Conservation (phyloP, 768 basidiomycete genomes). For the Myochromella boudieri region DNA sequence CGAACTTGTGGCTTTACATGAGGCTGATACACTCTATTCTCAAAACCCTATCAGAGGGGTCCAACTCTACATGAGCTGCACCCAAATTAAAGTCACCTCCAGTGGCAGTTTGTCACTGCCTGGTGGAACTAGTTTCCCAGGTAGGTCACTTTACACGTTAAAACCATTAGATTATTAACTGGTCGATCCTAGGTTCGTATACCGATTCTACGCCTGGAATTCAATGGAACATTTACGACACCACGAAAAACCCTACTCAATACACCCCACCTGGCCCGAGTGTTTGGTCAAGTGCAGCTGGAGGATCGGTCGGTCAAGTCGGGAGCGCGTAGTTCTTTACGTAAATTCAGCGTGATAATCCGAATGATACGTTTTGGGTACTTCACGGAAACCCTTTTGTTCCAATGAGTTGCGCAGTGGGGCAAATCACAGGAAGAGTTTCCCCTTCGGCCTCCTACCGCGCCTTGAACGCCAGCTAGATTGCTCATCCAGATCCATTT, state of each 20-base stretch:
- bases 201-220: slow-evolving; percentile 31
- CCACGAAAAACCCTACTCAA: slow-evolving; percentile 15
- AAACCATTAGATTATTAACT: background rate
- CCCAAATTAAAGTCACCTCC: slow-evolving; percentile 41
- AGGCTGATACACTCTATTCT: slow-evolving; percentile 28
- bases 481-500: background rate
- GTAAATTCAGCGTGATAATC: background rate
- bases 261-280: slow-evolving; percentile 31
- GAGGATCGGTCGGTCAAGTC: slow-evolving; percentile 23
- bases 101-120: slow-evolving; percentile 25
- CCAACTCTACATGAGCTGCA: slow-evolving; percentile 51
- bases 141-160: slow-evolving; percentile 7
- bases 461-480: background rate
- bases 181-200: slow-evolving; percentile 22
- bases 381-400: too few species aligned
- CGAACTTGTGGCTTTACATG: slow-evolving; percentile 33
- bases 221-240: slow-evolving; percentile 30
- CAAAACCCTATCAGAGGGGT: slow-evolving; percentile 38
- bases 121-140: slow-evolving; percentile 29
- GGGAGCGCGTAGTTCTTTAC: slow-evolving; percentile 12
- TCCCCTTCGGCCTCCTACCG: background rate
- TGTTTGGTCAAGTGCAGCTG: slow-evolving; percentile 30
- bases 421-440: too few species aligned
- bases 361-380: background rate
- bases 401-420: too few species aligned